Conservation (phyloP, 345 rosid species). For the Mangifera indica region DNA sequence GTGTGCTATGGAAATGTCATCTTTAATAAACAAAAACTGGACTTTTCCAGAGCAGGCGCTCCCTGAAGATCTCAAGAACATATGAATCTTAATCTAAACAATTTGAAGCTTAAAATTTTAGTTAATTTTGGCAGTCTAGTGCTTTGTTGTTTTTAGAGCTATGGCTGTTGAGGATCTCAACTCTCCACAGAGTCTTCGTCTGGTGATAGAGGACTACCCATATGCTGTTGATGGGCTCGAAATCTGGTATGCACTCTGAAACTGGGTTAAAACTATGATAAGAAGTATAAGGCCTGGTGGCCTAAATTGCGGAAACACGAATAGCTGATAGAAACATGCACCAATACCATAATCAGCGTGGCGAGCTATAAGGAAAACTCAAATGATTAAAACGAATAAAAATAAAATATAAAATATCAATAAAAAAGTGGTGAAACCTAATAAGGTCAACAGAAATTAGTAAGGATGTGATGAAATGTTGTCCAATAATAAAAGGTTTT, state of each 20-base stretch:
- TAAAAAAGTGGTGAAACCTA: too few relatives aligned
- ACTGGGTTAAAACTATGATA: conserved; percentile 66
- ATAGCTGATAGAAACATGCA: too few relatives aligned
- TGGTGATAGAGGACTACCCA: conserved; percentile 66
- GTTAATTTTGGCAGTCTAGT: background rate
- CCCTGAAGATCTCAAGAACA: conserved; percentile 69
- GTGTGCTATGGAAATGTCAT: conserved; percentile 68
- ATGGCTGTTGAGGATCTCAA: conserved; percentile 60
- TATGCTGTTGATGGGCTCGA: conserved; percentile 76
- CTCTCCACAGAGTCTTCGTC: conserved; percentile 56
- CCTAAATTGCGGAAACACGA: too few relatives aligned
- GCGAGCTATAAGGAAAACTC: too few relatives aligned
- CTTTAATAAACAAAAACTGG: conserved; percentile 50
- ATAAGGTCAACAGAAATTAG: too few relatives aligned
- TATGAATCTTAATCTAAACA: conserved; percentile 33
- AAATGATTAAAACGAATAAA: too few relatives aligned
- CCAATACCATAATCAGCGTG: too few relatives aligned
- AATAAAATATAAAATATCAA: too few relatives aligned
- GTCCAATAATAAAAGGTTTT: too few relatives aligned
- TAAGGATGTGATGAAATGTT: too few relatives aligned
- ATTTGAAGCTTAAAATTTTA: background rate
- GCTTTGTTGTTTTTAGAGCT: conserved; percentile 44
- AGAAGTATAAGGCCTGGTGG: too few relatives aligned
- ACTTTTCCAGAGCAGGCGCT: conserved; percentile 64
- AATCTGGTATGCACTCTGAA: conserved; percentile 64